phyloP scores from a whole-genome alignment of 2,329 filamentous ascomycete species.

The Penicillium rolfsii region DNA sequence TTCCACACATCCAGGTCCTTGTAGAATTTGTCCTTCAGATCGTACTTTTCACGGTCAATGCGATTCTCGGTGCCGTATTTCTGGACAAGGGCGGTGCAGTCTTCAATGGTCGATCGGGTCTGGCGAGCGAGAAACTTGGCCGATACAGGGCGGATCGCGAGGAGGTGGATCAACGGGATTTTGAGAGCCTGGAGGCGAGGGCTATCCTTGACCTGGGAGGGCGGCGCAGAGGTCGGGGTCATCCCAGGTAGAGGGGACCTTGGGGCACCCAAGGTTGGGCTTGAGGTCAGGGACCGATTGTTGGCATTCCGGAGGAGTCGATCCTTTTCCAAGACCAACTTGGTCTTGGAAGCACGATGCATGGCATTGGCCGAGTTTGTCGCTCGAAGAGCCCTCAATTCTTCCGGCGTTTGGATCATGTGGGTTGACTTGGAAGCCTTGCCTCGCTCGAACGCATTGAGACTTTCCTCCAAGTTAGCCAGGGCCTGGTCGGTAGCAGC shows the following conservation, averaged over 20 bases:
- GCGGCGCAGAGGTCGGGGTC: slow-evolving; percentile 50
- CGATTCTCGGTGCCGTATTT: slow-evolving; percentile 59
- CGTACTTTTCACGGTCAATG: slow-evolving; percentile 54
- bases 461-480: slow-evolving; percentile 61
- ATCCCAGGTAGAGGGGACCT: slow-evolving; percentile 43
- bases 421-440: slow-evolving; percentile 62
- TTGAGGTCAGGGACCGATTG: slow-evolving; percentile 47
- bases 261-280: slow-evolving; percentile 44
- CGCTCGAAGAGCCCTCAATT: slow-evolving; percentile 42
- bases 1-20: slow-evolving; percentile 65
- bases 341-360: slow-evolving; percentile 41
- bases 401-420: slow-evolving; percentile 43
- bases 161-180: slow-evolving; percentile 54
- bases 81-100: slow-evolving; percentile 52
- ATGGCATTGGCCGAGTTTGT: slow-evolving; percentile 35
- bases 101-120: slow-evolving; percentile 54
- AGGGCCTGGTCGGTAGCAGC: slow-evolving; percentile 63
- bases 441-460: slow-evolving; percentile 62
- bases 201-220: slow-evolving; percentile 42
- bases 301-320: slow-evolving; percentile 43
- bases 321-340: slow-evolving; percentile 47
- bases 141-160: slow-evolving; percentile 57
- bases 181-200: slow-evolving; percentile 50
- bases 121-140: slow-evolving; percentile 52
- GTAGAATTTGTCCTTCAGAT: slow-evolving; percentile 61